These are phyloP conservation scores for Yamadazyma insecticola DNA, from an alignment of 805 yeast species.

Conservation along the genomic window DNA sequence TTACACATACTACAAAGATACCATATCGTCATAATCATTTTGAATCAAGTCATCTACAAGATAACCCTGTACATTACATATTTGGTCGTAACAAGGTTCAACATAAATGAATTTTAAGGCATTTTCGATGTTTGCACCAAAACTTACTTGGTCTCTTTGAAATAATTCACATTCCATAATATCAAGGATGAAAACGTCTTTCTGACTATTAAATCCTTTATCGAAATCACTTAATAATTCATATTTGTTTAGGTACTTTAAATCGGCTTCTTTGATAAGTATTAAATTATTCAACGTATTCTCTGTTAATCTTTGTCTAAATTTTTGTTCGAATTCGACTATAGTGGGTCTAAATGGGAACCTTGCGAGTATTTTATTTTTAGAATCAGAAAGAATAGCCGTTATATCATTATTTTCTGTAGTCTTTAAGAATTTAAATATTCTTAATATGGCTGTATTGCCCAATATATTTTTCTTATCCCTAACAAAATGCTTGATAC, in stretches of 20 bases:
- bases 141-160: slow-evolving; percentile 25
- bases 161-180: slow-evolving; percentile 26
- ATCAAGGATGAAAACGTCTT: slow-evolving; percentile 23
- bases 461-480: slow-evolving; percentile 5
- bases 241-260: slow-evolving; percentile 16
- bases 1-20: too few species aligned
- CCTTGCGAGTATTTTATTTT: slow-evolving; percentile 24
- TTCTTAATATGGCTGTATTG: slow-evolving; percentile 23
- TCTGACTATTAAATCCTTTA: slow-evolving; percentile 5
- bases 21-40: too few species aligned
- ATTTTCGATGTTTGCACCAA: slow-evolving; percentile 16
- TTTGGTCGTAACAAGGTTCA: too few species aligned
- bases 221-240: slow-evolving; percentile 10
- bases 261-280: slow-evolving; percentile 21
- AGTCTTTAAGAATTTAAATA: slow-evolving; percentile 19
- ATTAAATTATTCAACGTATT: slow-evolving; percentile 23
- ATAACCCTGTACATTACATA: too few species aligned
- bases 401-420: slow-evolving; percentile 21
- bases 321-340: slow-evolving; percentile 23
- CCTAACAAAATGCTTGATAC: slow-evolving; percentile 14
- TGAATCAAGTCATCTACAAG: too few species aligned
- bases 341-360: slow-evolving; percentile 25
- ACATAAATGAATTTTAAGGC: slow-evolving; percentile 20
- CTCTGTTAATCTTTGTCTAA: slow-evolving; percentile 31
- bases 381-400: slow-evolving; percentile 27